phyloP scores from a whole-genome alignment of 495 filamentous ascomycete genomes.

The Lepidopterella palustris region DNA sequence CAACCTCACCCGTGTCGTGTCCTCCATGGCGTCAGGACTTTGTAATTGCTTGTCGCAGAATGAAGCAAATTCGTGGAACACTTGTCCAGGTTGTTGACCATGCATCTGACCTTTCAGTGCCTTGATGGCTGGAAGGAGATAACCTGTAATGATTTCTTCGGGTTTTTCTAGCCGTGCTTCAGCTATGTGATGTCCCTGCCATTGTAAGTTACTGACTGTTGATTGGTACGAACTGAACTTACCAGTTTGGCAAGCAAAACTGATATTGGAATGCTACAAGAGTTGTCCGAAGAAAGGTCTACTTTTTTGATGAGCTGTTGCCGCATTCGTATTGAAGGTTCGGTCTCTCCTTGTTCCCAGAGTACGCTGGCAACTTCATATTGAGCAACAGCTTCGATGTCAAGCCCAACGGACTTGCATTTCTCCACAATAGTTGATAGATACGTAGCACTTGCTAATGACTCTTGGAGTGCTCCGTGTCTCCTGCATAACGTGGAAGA shows the following conservation, averaged over 20 bases:
- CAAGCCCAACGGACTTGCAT: slow-evolving; percentile 61
- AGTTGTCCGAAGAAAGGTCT: slow-evolving; percentile 17
- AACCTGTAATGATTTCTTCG: slow-evolving; percentile 76
- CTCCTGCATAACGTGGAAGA: slow-evolving; percentile 68
- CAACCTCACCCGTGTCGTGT: slow-evolving; percentile 72
- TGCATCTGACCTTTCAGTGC: slow-evolving; percentile 64
- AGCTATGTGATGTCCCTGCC: slow-evolving; percentile 72
- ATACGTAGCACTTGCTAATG: slow-evolving; percentile 72
- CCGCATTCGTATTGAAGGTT: slow-evolving; percentile 84
- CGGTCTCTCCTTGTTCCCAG: slow-evolving; percentile 91
- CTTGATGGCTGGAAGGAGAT: slow-evolving; percentile 74
- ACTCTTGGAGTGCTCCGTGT: slow-evolving; percentile 78
- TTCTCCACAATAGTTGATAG: slow-evolving; percentile 64
- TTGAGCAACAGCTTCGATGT: slow-evolving; percentile 64
- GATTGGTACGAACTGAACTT: slow-evolving; percentile 25
- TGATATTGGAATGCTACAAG: slow-evolving; percentile 35
- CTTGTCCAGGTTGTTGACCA: slow-evolving; percentile 71
- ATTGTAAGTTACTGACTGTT: slow-evolving; percentile 6
- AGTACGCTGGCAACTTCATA: slow-evolving; percentile 81
- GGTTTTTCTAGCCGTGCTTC: slow-evolving; percentile 91
- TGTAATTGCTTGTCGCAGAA: slow-evolving; percentile 93
- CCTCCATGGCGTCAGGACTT: slow-evolving; percentile 74
- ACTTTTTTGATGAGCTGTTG: slow-evolving; percentile 48
- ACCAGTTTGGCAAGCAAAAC: slow-evolving; percentile 82
- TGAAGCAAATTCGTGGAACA: slow-evolving; percentile 87